Evolutionary conservation across 2,329 filamentous ascomycete genomes (phyloP), one percentile per base, ranked within the genome.

Genomic region (Thermoascus crustaceus): DNA sequence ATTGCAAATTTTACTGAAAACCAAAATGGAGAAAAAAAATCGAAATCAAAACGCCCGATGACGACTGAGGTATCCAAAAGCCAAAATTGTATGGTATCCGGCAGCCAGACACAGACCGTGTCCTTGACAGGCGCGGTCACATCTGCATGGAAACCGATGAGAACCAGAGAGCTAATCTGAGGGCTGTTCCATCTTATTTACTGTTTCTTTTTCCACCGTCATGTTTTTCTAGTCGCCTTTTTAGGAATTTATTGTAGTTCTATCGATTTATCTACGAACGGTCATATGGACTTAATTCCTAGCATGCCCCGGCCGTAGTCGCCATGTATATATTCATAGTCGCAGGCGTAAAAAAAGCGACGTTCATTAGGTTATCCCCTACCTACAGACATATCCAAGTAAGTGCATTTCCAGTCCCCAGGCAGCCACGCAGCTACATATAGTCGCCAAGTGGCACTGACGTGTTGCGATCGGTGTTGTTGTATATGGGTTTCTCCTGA

Each of bases 91-190:
- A 63, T 44, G 61, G 49, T 60, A 66, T 61, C 62, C 61, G 54
- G 53, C 52, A 42, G n/a, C n/a, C n/a, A 38, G 32, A 24, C 11
- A 32, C 34, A 35, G 37, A 30, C 37, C n/a, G n/a, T n/a, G 42
- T 48, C 34, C 43, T 34, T 18, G 21, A 32, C 41, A 24, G 7
- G 40, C 19, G 30, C 11, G 26, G 18, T 38, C 36, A 30, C 24
- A 31, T 34, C 35, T 47, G 56, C 52, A 49, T 61, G 59, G 62
- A 62, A 58, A 57, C 52, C 59, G 36, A 52, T 66, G 63, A 61
- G 50, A 61, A 64, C 60, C 46, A 50, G 62, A 64, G 62, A 65
- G 62, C 62, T 64, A 61, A 64, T 64, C 62, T 58, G 61, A 64
- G 60, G 58, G 54, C 53, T 34, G 14, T 32, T 21, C 14, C 5